Percentiles rank a stretch among this genome's conserved stretches.
phyloP scores from a whole-genome alignment of 768 basidiomycete species.

The Calvatia gigantea region DNA sequence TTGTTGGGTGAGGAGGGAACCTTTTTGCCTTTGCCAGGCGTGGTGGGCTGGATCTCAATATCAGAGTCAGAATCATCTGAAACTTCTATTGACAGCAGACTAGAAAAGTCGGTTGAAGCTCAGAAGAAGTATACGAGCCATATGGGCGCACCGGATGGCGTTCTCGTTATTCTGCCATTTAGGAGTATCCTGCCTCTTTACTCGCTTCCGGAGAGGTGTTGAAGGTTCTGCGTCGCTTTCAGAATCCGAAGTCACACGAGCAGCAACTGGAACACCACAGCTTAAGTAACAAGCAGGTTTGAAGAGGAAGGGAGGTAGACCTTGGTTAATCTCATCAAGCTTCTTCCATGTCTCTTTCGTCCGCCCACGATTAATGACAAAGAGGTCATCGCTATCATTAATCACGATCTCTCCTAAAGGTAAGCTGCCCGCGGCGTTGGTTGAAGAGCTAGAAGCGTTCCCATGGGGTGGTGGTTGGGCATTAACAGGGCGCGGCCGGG shows the following conservation, averaged over 20 bases:
- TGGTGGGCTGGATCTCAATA: slow-evolving; percentile 21
- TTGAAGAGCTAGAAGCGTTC: slow-evolving; percentile 13
- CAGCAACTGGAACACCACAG: neutral
- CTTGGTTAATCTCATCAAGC: slow-evolving; percentile 52
- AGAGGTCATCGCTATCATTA: slow-evolving; percentile 64
- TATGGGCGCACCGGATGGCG: slow-evolving; percentile 34
- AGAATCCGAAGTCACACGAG: neutral
- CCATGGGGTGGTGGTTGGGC: slow-evolving; percentile 7
- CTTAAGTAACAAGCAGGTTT: neutral
- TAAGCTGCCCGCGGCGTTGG: slow-evolving; percentile 14
- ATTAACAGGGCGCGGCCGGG: slow-evolving; percentile 36
- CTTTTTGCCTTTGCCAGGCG: slow-evolving; percentile 28
- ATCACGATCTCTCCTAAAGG: slow-evolving; percentile 23
- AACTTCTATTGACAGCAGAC: slow-evolving; percentile 36
- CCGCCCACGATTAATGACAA: slow-evolving; percentile 63
- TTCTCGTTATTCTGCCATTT: slow-evolving; percentile 41
- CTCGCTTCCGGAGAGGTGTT: slow-evolving; percentile 33
- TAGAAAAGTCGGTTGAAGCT: slow-evolving; percentile 15
- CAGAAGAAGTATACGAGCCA: neutral
- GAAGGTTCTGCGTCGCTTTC: slow-evolving; percentile 23
- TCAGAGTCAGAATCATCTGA: slow-evolving; percentile 44
- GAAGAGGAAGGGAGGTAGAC: slow-evolving; percentile 31
- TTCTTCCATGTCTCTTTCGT: slow-evolving; percentile 56
- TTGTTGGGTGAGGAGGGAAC: slow-evolving; percentile 18
- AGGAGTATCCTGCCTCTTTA: slow-evolving; percentile 36